Evolutionary conservation across 352 stramenopile species (phyloP), one percentile per base, ranked within the genome.

Genomic region (Globisporangium iwayamae): DNA sequence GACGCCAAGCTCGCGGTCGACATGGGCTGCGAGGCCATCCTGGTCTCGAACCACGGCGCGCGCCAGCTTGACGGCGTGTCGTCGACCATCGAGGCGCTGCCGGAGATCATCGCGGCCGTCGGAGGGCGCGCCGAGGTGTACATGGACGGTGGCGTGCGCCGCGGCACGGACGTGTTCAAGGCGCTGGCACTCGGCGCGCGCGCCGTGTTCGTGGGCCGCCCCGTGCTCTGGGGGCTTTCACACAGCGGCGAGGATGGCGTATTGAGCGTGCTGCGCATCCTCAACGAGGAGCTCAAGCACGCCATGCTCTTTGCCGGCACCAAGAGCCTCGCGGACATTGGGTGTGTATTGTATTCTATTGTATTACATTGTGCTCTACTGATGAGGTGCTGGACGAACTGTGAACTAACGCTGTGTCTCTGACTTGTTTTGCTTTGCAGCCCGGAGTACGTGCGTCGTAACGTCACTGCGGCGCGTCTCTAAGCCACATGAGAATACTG

Each of bases 161-260:
- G 96, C 62, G 97, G 96, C 41, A 98, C 94, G 3, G 96, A 99
- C 70, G 90, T 96, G 46, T 97, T 98, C 71, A 98, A 98, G 78
- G 89, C 89, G 14, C 71, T 98, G 18, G 94, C 94, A 3, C 75
- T 98, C 45, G 94, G 94, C 41, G 96, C 96, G 30, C 93, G 89
- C 54, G 96, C 96, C 1, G 96, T 99, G 11, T 97, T 98, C 36
- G 71, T 99, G 57, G 96, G 96, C 3, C 96, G 96, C 28, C 96
- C 96, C 4, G 75, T 98, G 20, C 93, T 99, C 48, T 99, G 97
- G 73, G 88, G 91, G 3, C 79, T 99, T 56, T 79, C 91, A 6
- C 81, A 96, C 60, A 97, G 87, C 56, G 85, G 96, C 32, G 76
- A 98, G 71, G 70, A 76, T 25, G 93, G 90, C 9, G 92, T 98